Base-by-base conservation (phyloP, 257 asterid genomes). In the Parsonsia alboflavescens region DNA sequence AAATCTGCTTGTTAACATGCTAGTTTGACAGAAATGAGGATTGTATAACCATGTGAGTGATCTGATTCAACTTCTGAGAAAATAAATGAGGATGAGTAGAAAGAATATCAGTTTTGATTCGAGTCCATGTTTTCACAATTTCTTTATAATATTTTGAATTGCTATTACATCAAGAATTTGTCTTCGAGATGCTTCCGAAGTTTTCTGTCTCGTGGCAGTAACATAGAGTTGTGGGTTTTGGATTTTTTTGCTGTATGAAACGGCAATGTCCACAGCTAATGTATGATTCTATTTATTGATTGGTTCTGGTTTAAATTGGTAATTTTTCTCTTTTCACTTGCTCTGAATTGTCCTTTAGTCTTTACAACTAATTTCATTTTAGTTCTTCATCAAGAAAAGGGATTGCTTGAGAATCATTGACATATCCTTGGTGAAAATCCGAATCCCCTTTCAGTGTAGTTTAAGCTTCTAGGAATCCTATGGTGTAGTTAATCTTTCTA, bases 381-480 rank as follows among this genome's bases (percentile, higher is more conserved):
- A 63, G 46, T 63, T 63, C 69, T 33, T 36, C 0, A 33, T 33
- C 16, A 58, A 30, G 46, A 6, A 36, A 33, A 63, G 13, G 13
- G 69, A 39, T 26, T 6, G 69, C 33, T 36, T 63, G 69, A 33
- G 69, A 63, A 33, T 63, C 48, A 33, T 36, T 63, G 69, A 36
- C 10, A 63, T 33, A 6, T 30, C 10, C n/a, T 1, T 28, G 6
- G 0, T 58, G 41, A 59, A 59, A 59, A 59, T 24, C 39, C 26
- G 22, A 21, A 58, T 58, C 33, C 17, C 15, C 39, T 19, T 28
- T 30, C 1, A 12, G 68, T 62, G 30, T 11, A 4, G n/a, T 62
- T 62, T 26, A 62, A 62, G 68, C 44, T 30, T 62, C 68, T 17
- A 4, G n/a, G 44, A 62, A 28, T 63, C 68, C 68, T 16, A 63